Conservation (phyloP, 129 eudicot species). For the Cynara cardunculus region DNA sequence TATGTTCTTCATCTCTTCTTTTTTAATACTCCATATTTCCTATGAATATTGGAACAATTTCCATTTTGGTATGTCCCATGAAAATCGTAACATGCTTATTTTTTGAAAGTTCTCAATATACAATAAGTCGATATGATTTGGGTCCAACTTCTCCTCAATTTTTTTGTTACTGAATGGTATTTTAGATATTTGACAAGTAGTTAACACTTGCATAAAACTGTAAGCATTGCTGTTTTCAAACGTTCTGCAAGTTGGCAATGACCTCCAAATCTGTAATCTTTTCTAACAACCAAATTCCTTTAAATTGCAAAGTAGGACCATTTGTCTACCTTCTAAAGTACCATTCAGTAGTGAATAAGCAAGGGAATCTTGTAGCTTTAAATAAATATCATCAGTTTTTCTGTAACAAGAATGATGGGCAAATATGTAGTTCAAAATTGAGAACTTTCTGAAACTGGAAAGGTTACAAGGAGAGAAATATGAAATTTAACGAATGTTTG, state of each 20-base stretch:
- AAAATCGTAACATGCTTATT: background rate
- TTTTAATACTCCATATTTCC: constrained; percentile 1
- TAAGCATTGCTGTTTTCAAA: background rate
- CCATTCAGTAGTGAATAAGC: background rate
- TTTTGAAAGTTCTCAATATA: background rate
- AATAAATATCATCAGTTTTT: background rate
- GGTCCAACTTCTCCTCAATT: background rate
- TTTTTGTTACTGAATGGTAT: constrained; percentile 1
- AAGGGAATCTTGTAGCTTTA: constrained; percentile 1
- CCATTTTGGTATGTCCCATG: background rate
- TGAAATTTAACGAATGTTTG: background rate
- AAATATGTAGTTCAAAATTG: background rate
- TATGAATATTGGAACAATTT: background rate
- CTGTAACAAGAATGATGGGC: background rate
- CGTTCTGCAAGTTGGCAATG: background rate
- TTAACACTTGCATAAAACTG: background rate
- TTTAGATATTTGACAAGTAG: constrained; percentile 5
- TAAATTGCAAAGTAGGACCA: background rate
- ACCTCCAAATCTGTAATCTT: background rate
- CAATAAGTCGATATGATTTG: background rate
- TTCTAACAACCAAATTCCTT: background rate
- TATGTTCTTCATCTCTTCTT: constrained; percentile 55
- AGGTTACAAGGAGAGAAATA: background rate
- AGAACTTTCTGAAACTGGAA: background rate
- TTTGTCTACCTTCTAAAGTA: background rate